Evolutionary conservation across 495 filamentous ascomycete species (phyloP), one percentile per base, ranked within the genome.

Genomic region (Penicillium pulvis): DNA sequence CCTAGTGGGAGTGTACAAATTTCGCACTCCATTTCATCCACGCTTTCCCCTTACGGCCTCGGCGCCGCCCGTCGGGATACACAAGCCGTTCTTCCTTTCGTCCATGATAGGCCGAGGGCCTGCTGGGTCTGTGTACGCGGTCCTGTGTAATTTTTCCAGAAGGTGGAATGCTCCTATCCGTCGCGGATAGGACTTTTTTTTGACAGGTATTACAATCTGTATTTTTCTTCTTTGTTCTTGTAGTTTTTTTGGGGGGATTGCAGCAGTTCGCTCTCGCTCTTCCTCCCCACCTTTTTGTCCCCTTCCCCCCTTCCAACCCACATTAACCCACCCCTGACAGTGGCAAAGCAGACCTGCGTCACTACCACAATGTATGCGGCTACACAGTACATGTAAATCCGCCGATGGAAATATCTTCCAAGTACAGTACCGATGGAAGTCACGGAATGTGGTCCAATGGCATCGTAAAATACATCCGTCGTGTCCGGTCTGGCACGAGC

Each of bases 1-100:
- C 59, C 73, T 75, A 75, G 68, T 74, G 70, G 73, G 73, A 75
- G 72, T 46, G 44, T 58, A 36, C 28, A 42, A 47, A 51, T 26
- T 16, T 20, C 45, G 23, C 39, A 39, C 36, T 54, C 26, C 52
- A 12, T 51, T 51, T 60, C 57, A 45, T 51, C 63, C 57, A 45
- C 33, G n/a, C 41, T 53, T 53, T 59, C 56, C 49, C 50, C 53
- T 51, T 55, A 33, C 50, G 49, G 49, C 26, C 45, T 51, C 36
- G 58, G 58, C 55, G 50, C 50, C 57, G 57, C 51, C 57, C 50
- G 50, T 47, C 54, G 23, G 54, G 43, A 53, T 44, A 45, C 35
- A 59, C 23, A 17, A n/a, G 39, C 23, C 33, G 33, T 53, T 53
- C 17, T 26, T 35, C 53, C 53, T 39, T 23, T 42, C 12, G 44